Evolutionary conservation across 108 stramenopile species (phyloP).

Genomic region (Nannochloropsis granulata): DNA sequence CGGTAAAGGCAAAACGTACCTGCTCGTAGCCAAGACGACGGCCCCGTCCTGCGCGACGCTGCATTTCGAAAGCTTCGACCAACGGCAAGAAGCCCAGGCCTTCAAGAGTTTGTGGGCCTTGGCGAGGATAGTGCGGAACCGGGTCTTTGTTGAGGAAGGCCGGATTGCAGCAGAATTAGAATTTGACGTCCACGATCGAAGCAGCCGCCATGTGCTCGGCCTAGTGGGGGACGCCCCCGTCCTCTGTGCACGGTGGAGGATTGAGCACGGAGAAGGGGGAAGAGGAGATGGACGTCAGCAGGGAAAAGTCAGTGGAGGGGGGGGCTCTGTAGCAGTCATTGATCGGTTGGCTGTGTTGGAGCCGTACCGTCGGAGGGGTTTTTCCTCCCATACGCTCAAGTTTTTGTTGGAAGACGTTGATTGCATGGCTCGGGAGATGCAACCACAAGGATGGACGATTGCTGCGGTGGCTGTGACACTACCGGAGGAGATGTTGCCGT

Average conservation of each 20-base stretch:
- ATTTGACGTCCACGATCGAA: not conserved
- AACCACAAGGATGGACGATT: too few relatives aligned
- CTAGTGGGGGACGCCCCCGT: not conserved
- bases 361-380: not conserved
- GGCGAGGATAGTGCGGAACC: not conserved
- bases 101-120: not conserved
- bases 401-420: not conserved
- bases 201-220: not conserved
- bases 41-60: not conserved
- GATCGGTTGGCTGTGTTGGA: not conserved
- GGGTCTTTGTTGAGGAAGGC: not conserved
- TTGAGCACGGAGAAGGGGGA: not conserved
- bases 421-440: not conserved
- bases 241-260: not conserved
- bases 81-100: not conserved
- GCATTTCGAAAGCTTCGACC: not conserved
- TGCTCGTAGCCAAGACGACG: not conserved
- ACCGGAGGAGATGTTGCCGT: not conserved
- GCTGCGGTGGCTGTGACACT: not conserved
- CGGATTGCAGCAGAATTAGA: not conserved
- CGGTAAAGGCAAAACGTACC: not conserved
- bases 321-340: not conserved
- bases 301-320: not conserved
- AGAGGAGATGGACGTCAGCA: not conserved
- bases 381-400: not conserved